Percentiles rank a stretch among this genome's conserved stretches.
These are phyloP conservation scores for Coelastrella sp. DNA, from an alignment of 139 green algal species.

Conservation along the genomic window DNA sequence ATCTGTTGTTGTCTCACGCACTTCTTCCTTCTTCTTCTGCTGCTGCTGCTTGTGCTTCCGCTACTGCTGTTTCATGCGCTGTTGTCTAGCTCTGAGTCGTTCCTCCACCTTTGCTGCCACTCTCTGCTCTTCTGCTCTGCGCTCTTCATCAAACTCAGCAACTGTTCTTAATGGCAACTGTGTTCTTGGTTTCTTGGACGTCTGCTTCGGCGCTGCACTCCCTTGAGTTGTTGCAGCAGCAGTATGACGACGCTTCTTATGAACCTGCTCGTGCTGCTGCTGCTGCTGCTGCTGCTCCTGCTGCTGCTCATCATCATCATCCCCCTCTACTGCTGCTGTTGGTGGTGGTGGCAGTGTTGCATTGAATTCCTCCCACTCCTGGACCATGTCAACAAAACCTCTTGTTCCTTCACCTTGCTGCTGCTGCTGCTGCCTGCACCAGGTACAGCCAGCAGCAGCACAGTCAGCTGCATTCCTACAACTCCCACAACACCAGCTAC, in stretches of 20 bases:
- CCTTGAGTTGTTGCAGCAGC: not conserved
- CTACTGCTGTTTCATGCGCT: no score
- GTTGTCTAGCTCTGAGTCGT: not conserved
- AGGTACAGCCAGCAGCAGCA: slow-evolving; percentile 17
- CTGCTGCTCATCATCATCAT: not conserved
- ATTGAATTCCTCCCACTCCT: not conserved
- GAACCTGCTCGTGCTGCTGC: no score
- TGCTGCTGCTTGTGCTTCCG: no score
- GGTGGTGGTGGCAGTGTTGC: slow-evolving; percentile 8
- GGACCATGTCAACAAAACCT: not conserved
- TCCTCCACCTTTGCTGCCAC: not conserved
- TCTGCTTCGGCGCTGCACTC: no score
- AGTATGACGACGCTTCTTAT: no score
- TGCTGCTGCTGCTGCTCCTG: no score
- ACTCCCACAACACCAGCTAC: not conserved
- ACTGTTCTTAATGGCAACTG: not conserved
- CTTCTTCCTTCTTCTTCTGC: no score
- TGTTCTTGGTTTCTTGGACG: no score
- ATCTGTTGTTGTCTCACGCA: no score
- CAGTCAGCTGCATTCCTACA: not conserved
- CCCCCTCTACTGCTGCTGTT: not conserved
- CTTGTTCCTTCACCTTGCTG: not conserved
- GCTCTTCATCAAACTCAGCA: not conserved
- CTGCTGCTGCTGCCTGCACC: slow-evolving; percentile 8
- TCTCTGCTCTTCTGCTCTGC: not conserved